phyloP scores from a whole-genome alignment of 805 yeast species.

The Pichia scutulata region DNA sequence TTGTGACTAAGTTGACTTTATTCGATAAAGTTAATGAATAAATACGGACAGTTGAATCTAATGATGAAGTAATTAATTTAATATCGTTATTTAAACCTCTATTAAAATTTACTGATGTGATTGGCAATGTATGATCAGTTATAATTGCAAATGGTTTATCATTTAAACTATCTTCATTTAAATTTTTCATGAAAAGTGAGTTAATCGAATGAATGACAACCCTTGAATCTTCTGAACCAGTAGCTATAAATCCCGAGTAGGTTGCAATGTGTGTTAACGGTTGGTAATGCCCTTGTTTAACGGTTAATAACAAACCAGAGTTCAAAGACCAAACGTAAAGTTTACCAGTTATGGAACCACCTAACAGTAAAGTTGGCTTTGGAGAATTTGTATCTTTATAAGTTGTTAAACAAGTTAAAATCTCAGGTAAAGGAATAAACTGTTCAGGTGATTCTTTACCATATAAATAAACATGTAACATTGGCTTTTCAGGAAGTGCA shows the following conservation, averaged over 20 bases:
- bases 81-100: constrained; percentile 52
- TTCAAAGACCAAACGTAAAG: constrained; percentile 78
- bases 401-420: constrained; percentile 46
- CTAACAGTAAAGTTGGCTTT: constrained; percentile 51
- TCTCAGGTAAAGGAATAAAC: constrained; percentile 79
- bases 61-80: constrained; percentile 59
- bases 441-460: constrained; percentile 71
- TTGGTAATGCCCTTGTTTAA: constrained; percentile 81
- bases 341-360: constrained; percentile 69
- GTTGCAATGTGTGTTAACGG: constrained; percentile 52
- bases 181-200: constrained; percentile 11
- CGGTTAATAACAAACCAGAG: constrained; percentile 67
- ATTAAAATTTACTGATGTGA: constrained; percentile 35
- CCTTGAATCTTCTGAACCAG: constrained; percentile 80
- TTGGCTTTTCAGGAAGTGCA: constrained; percentile 64
- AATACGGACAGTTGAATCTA: constrained; percentile 67
- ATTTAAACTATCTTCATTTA: constrained; percentile 17
- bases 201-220: constrained; percentile 56
- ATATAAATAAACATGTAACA: constrained; percentile 63
- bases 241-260: constrained; percentile 56
- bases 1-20: constrained; percentile 43
- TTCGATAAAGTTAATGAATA: constrained; percentile 40
- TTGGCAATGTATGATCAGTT: constrained; percentile 50
- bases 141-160: constrained; percentile 52
- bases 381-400: constrained; percentile 13